These are phyloP conservation scores for Colletotrichum aenigma DNA, from an alignment of 2,329 filamentous ascomycete genomes.

Conservation along the genomic window DNA sequence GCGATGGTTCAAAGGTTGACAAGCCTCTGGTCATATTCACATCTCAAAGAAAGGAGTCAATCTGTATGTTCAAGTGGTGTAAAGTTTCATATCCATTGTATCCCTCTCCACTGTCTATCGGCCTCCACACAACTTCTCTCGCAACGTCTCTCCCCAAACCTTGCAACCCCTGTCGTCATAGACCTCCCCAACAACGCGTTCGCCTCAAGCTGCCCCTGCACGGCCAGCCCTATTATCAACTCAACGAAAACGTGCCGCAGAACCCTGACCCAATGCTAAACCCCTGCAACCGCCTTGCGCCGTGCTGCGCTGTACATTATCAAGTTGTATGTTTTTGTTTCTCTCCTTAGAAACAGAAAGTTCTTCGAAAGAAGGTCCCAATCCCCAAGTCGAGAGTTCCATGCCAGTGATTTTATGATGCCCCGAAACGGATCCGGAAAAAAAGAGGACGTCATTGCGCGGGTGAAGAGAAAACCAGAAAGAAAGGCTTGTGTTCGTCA, in stretches of 20 bases:
- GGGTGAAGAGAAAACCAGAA: constrained; percentile 33
- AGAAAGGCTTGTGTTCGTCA: constrained; percentile 20
- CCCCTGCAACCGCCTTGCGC: constrained; percentile 41
- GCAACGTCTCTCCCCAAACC: not conserved
- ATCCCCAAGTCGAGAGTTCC: constrained; percentile 22
- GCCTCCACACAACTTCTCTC: constrained; percentile 18
- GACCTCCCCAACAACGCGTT: constrained; percentile 5
- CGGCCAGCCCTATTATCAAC: constrained; percentile 23
- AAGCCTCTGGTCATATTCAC: not conserved
- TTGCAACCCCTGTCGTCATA: not conserved
- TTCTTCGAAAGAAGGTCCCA: constrained; percentile 14
- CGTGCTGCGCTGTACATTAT: constrained; percentile 42
- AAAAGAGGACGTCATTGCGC: constrained; percentile 7
- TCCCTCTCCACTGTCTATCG: constrained; percentile 18
- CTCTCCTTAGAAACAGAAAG: constrained; percentile 12
- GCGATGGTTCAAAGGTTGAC: not conserved
- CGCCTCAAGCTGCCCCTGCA: constrained; percentile 13
- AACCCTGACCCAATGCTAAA: constrained; percentile 41
- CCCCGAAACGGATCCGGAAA: constrained; percentile 3
- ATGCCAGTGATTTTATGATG: constrained; percentile 23
- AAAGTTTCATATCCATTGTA: constrained; percentile 21
- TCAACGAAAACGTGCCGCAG: constrained; percentile 21
- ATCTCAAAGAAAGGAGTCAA: not conserved
- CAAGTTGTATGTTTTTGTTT: constrained; percentile 26
- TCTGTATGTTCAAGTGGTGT: constrained; percentile 3